These are phyloP conservation scores for Angophora floribunda DNA, from an alignment of 345 rosid genomes.

Conservation along the genomic window DNA sequence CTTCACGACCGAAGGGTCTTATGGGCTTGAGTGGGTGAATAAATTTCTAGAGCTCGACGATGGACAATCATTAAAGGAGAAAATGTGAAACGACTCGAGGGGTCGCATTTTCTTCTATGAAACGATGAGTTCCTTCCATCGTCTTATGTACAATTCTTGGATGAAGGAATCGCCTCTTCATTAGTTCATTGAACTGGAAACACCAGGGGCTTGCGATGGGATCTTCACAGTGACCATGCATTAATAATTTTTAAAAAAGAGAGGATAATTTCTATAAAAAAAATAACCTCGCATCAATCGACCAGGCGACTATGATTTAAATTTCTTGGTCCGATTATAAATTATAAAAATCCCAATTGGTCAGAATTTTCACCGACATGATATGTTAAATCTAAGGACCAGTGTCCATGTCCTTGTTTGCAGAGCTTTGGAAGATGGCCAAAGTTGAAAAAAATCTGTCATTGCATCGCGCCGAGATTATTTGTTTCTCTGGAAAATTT, in stretches of 20 bases:
- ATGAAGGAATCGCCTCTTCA: neutral
- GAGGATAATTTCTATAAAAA: neutral
- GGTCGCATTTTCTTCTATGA: neutral
- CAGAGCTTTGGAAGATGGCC: neutral
- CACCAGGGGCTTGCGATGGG: neutral
- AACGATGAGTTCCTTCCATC: neutral
- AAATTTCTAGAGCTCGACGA: constrained; percentile 28
- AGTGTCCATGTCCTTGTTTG: neutral
- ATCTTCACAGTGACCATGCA: neutral
- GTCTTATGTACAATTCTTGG: neutral
- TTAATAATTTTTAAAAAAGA: neutral
- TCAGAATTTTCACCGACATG: neutral
- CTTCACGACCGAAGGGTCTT: constrained; percentile 21
- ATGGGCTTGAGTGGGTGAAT: constrained; percentile 35
- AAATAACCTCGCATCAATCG: neutral
- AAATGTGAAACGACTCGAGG: neutral
- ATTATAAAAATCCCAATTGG: neutral
- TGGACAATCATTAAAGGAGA: constrained; percentile 5
- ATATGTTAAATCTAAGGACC: neutral
- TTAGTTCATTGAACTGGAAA: neutral
- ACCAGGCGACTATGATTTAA: neutral
- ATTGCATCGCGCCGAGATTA: neutral
- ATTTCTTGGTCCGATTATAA: neutral
- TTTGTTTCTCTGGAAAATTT: neutral
- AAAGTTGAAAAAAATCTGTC: neutral